Evolutionary conservation across 2,329 filamentous ascomycete species (phyloP).

Genomic region (Lecanicillium sp.): DNA sequence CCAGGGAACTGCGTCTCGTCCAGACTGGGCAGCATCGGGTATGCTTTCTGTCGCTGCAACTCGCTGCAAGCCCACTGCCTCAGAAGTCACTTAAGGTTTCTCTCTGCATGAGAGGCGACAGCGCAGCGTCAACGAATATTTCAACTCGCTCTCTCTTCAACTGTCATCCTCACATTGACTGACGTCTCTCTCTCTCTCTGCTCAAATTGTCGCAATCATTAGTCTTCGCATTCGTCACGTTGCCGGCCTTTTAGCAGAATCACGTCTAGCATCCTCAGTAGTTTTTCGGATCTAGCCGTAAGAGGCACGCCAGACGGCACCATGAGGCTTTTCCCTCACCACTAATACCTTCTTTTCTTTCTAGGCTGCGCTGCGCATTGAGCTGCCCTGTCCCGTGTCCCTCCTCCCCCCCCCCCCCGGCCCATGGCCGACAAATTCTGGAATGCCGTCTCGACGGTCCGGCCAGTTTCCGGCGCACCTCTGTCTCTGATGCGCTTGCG

Average conservation of each 20-base stretch:
- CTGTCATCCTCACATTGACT: no score
- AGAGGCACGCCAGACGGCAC: not conserved
- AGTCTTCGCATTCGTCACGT: no score
- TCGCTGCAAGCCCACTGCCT: no score
- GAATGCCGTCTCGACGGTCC: not conserved
- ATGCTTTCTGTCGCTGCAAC: no score
- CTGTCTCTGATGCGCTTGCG: not conserved
- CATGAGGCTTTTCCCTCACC: not conserved
- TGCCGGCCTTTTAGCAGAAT: not conserved
- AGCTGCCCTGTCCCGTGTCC: not conserved
- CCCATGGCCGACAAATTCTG: constrained; percentile 3
- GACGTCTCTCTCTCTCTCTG: no score
- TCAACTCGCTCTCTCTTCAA: no score
- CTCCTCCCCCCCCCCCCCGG: not conserved
- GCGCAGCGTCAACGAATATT: no score
- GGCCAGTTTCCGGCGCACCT: not conserved
- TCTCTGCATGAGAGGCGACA: no score
- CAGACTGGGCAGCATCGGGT: no score
- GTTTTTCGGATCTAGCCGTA: constrained; percentile 10
- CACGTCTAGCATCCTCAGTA: not conserved
- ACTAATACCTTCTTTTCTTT: not conserved
- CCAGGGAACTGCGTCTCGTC: no score
- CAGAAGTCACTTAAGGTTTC: no score
- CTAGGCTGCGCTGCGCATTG: not conserved
- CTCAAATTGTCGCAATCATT: no score